Evolutionary conservation across 495 filamentous ascomycete genomes (phyloP).

Genomic region (Daldinia grandis): DNA sequence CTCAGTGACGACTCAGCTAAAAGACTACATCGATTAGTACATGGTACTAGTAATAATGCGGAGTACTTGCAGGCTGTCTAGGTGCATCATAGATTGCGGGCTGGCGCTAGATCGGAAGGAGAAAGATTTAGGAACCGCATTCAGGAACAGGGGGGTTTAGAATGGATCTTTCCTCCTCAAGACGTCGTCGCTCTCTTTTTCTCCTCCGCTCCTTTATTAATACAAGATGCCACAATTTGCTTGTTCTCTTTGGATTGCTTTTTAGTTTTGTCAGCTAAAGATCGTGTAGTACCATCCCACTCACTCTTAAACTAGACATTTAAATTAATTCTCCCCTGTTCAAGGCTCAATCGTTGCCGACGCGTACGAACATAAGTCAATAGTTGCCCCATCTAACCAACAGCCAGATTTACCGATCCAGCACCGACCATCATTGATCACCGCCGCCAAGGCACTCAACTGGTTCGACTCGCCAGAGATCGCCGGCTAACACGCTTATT

Average conservation of each 20-base stretch:
- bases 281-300: background rate
- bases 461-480: background rate
- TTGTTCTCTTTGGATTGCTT: conserved; percentile 28
- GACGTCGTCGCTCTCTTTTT: conserved; percentile 16
- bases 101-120: conserved; percentile 38
- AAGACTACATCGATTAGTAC: conserved; percentile 1
- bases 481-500: conserved; percentile 7
- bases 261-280: conserved; percentile 17
- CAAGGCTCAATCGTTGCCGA: background rate
- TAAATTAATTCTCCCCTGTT: conserved; percentile 1
- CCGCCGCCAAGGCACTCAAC: conserved; percentile 1
- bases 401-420: conserved; percentile 19
- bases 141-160: conserved; percentile 20
- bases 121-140: conserved; percentile 35
- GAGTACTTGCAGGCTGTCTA: conserved; percentile 4
- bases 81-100: conserved; percentile 29
- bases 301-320: conserved; percentile 19
- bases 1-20: background rate
- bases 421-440: background rate
- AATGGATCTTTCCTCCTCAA: conserved; percentile 22
- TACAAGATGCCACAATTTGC: conserved; percentile 33
- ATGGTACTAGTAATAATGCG: conserved; percentile 26
- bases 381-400: conserved; percentile 11
- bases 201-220: conserved; percentile 22
- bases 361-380: conserved; percentile 17